Evolutionary conservation across 371 early-diverging fungal species (phyloP), one percentile per base, ranked within the genome.

Genomic region (Mortierella sp.): DNA sequence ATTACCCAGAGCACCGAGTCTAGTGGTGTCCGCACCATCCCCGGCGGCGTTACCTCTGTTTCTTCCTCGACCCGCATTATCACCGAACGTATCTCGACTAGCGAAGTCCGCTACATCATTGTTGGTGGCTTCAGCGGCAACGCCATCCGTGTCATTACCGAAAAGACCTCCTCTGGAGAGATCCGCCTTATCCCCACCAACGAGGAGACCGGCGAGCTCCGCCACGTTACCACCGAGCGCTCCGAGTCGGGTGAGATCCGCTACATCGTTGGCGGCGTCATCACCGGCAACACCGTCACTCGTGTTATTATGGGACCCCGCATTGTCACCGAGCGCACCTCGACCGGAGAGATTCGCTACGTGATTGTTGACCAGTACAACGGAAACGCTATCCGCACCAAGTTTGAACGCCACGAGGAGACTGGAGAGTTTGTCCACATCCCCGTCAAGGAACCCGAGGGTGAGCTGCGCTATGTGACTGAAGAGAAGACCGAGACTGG

Each of bases 381-480:
- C 71, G 83, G 83, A 73, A 83, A 83, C 55, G 83, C 83, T 41
- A 83, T 83, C 79, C 83, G 84, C 72, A 83, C 84, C 78, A 83
- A 83, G 84, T 83, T 83, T 75, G 84, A 83, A 60, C 80, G 74
- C 60, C 77, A 63, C 63, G 72, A 71, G 75, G 80, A 83, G 75
- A 83, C 80, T 44, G 80, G 80, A 73, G 84, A 83, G 75, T 80
- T 71, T 60, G 79, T 79, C 60, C 84, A 83, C 44, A 83, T 77
- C 78, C 80, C 84, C 51, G 84, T 83, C 75, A 83, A 83, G 80
- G 84, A 83, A 68, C 84, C 84, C 54, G 84, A 83, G 80, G 84
- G 84, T 80, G 84, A 83, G 60, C 68, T 83, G 58, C 84, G 84
- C 75, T 80, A 80, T 74, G 84, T 83, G 7, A 80, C 43, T 10